Percentiles rank a stretch among this genome's conserved stretches.
These are phyloP conservation scores for Mycena filopes DNA, from an alignment of 768 basidiomycete genomes.

Conservation along the genomic window DNA sequence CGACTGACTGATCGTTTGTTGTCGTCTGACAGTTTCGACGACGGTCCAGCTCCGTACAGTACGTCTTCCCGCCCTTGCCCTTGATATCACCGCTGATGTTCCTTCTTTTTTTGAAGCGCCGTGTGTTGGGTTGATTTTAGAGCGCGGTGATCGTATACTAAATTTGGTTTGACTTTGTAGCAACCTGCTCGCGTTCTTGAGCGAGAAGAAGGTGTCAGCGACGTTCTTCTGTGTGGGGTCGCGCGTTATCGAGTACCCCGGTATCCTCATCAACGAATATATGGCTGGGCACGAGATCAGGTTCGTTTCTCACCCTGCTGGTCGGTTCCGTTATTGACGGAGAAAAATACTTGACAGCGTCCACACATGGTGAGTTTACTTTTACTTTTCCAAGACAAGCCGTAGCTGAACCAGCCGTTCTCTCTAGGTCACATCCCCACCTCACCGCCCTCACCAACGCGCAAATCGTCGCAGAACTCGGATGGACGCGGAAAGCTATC, in stretches of 20 bases:
- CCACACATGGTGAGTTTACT: no score
- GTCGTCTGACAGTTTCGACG: slow-evolving; percentile 69
- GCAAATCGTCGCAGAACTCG: slow-evolving; percentile 92
- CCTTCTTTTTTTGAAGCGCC: slow-evolving; percentile 34
- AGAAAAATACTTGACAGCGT: no score
- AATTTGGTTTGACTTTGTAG: slow-evolving; percentile 47
- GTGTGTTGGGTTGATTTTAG: slow-evolving; percentile 27
- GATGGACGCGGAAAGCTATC: slow-evolving; percentile 91
- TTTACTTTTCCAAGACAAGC: no score
- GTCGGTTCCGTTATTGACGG: slow-evolving; percentile 45
- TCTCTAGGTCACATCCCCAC: slow-evolving; percentile 27
- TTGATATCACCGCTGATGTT: slow-evolving; percentile 1
- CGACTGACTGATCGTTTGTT: no score
- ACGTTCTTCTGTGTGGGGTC: slow-evolving; percentile 95
- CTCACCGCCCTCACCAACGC: slow-evolving; percentile 79
- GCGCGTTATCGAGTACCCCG: slow-evolving; percentile 82
- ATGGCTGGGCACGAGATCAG: slow-evolving; percentile 84
- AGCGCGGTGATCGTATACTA: neutral
- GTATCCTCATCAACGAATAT: slow-evolving; percentile 81
- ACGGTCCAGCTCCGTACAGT: slow-evolving; percentile 89
- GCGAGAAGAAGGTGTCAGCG: slow-evolving; percentile 68
- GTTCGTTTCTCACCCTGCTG: slow-evolving; percentile 70
- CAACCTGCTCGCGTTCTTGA: slow-evolving; percentile 78
- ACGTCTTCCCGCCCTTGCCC: slow-evolving; percentile 43
- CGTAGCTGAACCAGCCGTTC: slow-evolving; percentile 21